A percentile compares a stretch with the other conserved stretches of the same genome.
These are phyloP conservation scores for Colletotrichum caudatum DNA, from an alignment of 2,329 filamentous ascomycete genomes.

Conservation along the genomic window DNA sequence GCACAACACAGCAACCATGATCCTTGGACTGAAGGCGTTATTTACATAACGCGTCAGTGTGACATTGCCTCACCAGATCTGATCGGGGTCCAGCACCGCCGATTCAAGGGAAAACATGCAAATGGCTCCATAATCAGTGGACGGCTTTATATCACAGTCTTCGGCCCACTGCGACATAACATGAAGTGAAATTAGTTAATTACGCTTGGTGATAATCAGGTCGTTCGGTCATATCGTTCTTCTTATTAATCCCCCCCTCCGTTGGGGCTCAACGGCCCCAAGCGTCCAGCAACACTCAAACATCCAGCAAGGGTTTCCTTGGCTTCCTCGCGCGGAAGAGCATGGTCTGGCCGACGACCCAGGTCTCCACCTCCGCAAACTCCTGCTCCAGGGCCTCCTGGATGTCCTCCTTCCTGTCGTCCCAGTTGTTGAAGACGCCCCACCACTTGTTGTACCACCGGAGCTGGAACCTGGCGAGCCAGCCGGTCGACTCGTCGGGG, in stretches of 20 bases:
- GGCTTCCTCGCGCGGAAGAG: slow-evolving; percentile 53
- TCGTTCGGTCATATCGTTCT: neutral
- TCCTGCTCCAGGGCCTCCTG: slow-evolving; percentile 50
- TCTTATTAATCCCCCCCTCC: neutral
- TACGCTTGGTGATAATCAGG: neutral
- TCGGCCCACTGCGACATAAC: neutral
- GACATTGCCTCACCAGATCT: no score
- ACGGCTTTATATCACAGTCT: neutral
- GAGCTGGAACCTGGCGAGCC: slow-evolving; percentile 44
- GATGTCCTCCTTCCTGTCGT: slow-evolving; percentile 51
- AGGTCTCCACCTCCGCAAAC: slow-evolving; percentile 55
- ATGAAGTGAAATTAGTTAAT: neutral
- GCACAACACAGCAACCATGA: neutral
- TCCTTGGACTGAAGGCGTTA: no score
- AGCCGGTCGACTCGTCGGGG: slow-evolving; percentile 45
- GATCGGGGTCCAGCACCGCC: neutral
- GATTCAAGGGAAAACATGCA: neutral
- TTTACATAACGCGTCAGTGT: no score
- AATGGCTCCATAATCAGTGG: neutral
- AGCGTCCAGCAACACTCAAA: neutral
- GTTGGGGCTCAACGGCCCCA: no score
- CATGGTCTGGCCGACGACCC: slow-evolving; percentile 53
- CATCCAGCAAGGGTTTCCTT: slow-evolving; percentile 43
- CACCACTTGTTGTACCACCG: slow-evolving; percentile 49
- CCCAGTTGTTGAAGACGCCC: slow-evolving; percentile 55